Percentiles rank a stretch among this genome's conserved stretches.
These are phyloP conservation scores for Notholithocarpus densiflorus DNA, from an alignment of 306 rosid species.

Conservation along the genomic window DNA sequence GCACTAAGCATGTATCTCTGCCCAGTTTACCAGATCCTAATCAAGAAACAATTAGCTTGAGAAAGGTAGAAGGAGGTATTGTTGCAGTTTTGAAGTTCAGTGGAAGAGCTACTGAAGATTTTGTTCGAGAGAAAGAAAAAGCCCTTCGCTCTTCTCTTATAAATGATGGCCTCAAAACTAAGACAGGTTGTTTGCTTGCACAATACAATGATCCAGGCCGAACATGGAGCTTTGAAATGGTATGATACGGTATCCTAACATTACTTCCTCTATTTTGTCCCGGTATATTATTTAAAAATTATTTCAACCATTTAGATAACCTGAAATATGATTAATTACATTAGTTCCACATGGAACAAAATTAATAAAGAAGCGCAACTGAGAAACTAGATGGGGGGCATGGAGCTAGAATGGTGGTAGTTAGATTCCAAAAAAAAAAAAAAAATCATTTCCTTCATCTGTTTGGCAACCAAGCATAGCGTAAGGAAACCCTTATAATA, in stretches of 20 bases:
- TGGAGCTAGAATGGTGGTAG: not conserved
- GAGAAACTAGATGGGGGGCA: not conserved
- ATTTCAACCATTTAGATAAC: not conserved
- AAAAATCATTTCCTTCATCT: not conserved
- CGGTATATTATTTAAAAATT: not conserved
- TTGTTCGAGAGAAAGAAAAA: slow-evolving; percentile 54
- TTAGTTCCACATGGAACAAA: not conserved
- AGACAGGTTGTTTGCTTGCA: slow-evolving; percentile 75
- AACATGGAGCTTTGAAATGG: slow-evolving; percentile 74
- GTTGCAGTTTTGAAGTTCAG: slow-evolving; percentile 81
- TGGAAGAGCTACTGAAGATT: slow-evolving; percentile 65
- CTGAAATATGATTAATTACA: not conserved
- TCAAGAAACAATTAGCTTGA: slow-evolving; percentile 58
- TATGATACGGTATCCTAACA: slow-evolving; percentile 25
- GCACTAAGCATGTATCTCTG: slow-evolving; percentile 4
- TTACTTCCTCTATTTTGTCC: not conserved
- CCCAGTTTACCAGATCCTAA: slow-evolving; percentile 82
- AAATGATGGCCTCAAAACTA: slow-evolving; percentile 67
- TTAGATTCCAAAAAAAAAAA: not conserved
- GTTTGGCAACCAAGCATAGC: not conserved
- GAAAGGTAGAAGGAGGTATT: slow-evolving; percentile 68
- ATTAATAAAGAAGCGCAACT: not conserved
- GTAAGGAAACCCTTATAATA: not conserved
- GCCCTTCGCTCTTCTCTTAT: slow-evolving; percentile 45
- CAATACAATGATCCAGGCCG: slow-evolving; percentile 95